These are phyloP conservation scores for Cucurbita maxima DNA, from an alignment of 306 rosid species.

Conservation along the genomic window DNA sequence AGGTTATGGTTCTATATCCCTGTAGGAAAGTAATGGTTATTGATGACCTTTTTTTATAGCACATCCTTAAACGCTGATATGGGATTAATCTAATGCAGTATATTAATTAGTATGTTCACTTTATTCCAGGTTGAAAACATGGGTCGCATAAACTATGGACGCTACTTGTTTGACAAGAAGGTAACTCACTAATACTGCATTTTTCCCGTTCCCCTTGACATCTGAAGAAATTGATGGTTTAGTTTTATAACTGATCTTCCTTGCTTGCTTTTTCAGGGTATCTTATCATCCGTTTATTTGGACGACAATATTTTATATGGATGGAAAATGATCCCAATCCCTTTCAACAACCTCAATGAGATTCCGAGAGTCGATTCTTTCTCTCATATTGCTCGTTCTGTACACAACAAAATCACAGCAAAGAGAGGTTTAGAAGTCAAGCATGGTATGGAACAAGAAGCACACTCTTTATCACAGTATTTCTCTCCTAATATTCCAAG, in stretches of 20 bases:
- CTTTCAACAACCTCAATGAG: constrained; percentile 55
- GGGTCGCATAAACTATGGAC: constrained; percentile 83
- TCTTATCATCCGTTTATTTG: constrained; percentile 70
- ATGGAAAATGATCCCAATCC: constrained; percentile 69
- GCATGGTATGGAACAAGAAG: constrained; percentile 23
- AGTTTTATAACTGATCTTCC: constrained; percentile 1
- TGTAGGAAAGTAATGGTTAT: background rate
- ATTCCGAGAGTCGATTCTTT: constrained; percentile 28
- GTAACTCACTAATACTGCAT: constrained; percentile 18
- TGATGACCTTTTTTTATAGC: background rate
- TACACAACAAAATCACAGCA: constrained; percentile 13
- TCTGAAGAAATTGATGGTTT: background rate
- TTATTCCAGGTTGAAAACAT: constrained; percentile 68
- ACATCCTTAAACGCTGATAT: background rate
- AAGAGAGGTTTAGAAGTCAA: constrained; percentile 23
- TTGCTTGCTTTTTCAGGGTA: constrained; percentile 43
- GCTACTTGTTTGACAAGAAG: constrained; percentile 65
- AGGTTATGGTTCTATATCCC: background rate
- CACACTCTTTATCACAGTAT: background rate
- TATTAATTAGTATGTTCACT: constrained; percentile 1
- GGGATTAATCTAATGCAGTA: background rate
- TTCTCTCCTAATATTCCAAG: background rate
- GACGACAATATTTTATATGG: constrained; percentile 26
- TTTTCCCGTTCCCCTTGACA: background rate
- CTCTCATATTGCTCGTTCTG: constrained; percentile 25